These are phyloP conservation scores for Tephrocybe rancida DNA, from an alignment of 768 basidiomycete genomes.

Conservation along the genomic window DNA sequence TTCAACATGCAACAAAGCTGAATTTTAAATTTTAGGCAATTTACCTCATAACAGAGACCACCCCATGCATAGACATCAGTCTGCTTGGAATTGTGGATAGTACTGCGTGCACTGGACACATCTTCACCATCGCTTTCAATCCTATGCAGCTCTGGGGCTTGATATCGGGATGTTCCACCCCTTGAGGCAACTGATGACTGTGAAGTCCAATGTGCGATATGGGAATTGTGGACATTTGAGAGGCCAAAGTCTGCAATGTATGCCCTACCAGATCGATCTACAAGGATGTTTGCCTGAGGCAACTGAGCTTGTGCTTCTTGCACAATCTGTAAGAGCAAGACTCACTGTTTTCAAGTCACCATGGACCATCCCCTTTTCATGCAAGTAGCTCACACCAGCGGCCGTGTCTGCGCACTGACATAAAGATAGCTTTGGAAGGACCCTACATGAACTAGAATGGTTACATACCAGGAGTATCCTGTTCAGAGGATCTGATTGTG, in stretches of 20 bases:
- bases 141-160: not conserved
- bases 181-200: not conserved
- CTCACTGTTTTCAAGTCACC: not conserved
- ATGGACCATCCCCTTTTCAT: not conserved
- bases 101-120: not conserved
- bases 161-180: not conserved
- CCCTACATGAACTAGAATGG: not conserved
- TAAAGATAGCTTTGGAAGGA: not conserved
- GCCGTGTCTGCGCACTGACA: not conserved
- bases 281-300: conserved; percentile 1
- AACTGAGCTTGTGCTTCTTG: not conserved
- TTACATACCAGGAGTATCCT: conserved; percentile 3
- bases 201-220: not conserved
- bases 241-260: conserved; percentile 2
- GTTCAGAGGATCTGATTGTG: not conserved
- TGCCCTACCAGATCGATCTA: not conserved
- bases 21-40: not conserved
- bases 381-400: not conserved
- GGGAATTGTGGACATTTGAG: not conserved
- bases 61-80: not conserved
- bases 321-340: not conserved
- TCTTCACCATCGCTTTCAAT: not conserved
- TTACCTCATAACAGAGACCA: conserved; percentile 1
- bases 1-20: not conserved
- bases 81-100: not conserved